These are phyloP conservation scores for Talaromyces wortmannii DNA, from an alignment of 495 filamentous ascomycete genomes.

Conservation along the genomic window DNA sequence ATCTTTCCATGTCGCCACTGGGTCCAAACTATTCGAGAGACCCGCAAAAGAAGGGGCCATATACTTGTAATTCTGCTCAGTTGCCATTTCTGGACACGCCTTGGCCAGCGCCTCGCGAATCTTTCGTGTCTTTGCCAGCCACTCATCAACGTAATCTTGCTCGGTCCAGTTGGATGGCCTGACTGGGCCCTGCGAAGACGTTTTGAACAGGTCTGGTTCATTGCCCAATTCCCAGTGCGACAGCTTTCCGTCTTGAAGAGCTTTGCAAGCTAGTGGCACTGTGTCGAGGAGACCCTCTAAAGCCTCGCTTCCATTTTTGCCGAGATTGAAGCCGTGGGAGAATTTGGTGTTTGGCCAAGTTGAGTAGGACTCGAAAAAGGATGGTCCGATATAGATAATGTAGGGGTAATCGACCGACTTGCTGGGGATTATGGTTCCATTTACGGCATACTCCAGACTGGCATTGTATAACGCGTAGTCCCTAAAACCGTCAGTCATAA, in stretches of 20 bases:
- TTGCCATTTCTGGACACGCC: slow-evolving; percentile 43
- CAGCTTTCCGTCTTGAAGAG: slow-evolving; percentile 40
- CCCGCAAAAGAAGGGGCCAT: slow-evolving; percentile 58
- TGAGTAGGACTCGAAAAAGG: slow-evolving; percentile 59
- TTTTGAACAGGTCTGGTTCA: slow-evolving; percentile 58
- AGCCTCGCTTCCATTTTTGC: slow-evolving; percentile 44
- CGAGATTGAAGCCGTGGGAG: slow-evolving; percentile 59
- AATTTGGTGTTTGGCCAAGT: slow-evolving; percentile 52
- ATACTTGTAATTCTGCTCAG: slow-evolving; percentile 36
- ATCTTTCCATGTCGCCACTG: slow-evolving; percentile 41
- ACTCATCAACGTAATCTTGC: slow-evolving; percentile 51
- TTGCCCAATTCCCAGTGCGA: slow-evolving; percentile 60
- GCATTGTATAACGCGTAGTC: slow-evolving; percentile 57
- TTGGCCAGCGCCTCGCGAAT: neutral
- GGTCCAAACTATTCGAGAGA: slow-evolving; percentile 43
- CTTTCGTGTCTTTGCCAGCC: slow-evolving; percentile 36
- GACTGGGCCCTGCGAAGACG: slow-evolving; percentile 43
- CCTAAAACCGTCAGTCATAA: slow-evolving; percentile 4
- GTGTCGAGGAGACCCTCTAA: slow-evolving; percentile 48
- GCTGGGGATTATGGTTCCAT: slow-evolving; percentile 43
- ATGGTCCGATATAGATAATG: slow-evolving; percentile 52
- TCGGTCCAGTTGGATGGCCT: slow-evolving; percentile 51
- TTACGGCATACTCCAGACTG: slow-evolving; percentile 41
- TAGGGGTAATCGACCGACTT: slow-evolving; percentile 55
- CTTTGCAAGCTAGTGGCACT: slow-evolving; percentile 53